These are phyloP conservation scores for Pholiota adiposa DNA, from an alignment of 1,284 basidiomycete species.

Conservation along the genomic window DNA sequence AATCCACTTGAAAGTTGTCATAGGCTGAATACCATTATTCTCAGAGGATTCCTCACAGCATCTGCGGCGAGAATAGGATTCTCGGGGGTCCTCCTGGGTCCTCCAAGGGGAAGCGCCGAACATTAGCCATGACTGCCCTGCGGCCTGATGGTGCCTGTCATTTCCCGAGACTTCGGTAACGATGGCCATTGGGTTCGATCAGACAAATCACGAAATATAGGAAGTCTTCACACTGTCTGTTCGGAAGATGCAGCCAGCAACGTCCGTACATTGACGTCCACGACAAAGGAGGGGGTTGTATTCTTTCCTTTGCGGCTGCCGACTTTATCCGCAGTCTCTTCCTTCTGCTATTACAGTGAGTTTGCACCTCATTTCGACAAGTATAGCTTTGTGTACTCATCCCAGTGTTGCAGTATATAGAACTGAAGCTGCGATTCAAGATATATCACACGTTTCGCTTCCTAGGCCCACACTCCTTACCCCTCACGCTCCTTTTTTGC, in stretches of 20 bases:
- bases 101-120: not conserved
- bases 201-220: slow-evolving; percentile 14
- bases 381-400: slow-evolving; percentile 1
- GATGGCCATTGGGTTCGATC: slow-evolving; percentile 9
- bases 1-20: too few species aligned
- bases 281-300: slow-evolving; percentile 12
- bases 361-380: not conserved
- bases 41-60: too few species aligned
- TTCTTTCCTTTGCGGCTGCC: not conserved
- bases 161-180: slow-evolving; percentile 3
- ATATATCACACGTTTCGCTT: slow-evolving; percentile 21
- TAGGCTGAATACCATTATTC: too few species aligned
- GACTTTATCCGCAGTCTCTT: not conserved
- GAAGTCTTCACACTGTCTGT: slow-evolving; percentile 11
- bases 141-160: slow-evolving; percentile 7
- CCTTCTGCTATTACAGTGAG: slow-evolving; percentile 1
- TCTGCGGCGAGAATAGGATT: too few species aligned
- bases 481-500: slow-evolving; percentile 18
- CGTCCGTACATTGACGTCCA: slow-evolving; percentile 19
- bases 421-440: slow-evolving; percentile 10
- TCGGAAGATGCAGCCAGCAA: slow-evolving; percentile 18
- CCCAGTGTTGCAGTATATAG: not conserved
- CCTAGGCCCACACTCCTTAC: slow-evolving; percentile 21
- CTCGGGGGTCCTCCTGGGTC: not conserved
- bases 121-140: not conserved